Evolutionary conservation across 257 asterid species (phyloP), one percentile per base, ranked within the genome.

Genomic region (Solanum ossicruentum): DNA sequence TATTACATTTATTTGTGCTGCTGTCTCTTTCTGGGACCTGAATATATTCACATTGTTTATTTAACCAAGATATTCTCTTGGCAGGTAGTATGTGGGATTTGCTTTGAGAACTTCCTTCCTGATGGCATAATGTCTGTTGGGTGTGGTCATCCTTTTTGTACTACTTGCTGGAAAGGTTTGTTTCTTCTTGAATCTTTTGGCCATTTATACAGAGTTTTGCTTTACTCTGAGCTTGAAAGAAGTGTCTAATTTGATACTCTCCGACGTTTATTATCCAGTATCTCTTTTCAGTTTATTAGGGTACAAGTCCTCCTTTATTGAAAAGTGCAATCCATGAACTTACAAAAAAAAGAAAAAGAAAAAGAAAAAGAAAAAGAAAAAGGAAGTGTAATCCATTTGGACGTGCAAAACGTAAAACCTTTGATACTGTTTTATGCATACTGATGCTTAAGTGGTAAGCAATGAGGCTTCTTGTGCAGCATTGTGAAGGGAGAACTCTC

Each of bases 141-240:
- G 9, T 96, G 99, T 77, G 90, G 92, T 84, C 99, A 96, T 91
- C 95, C 91, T 81, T 96, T 91, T 86, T 96, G 98, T 84, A 91
- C 84, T 54, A 86, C 90, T 39, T 96, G 99, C 90, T 96, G 98
- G 99, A 89, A 86, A 92, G 96, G 97, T 89, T 86, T 86, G 90
- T 86, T 83, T 52, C 81, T 57, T 85, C 82, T 49, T 45, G 28
- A 55, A 78, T 63, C 82, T 78, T 69, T 78, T 78, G 65, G 47
- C 65, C 65, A 41, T 36, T 36, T 16, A 26, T 16, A 17, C 26
- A 51, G 51, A 23, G 23, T 26, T 51, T 28, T 77, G 26, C 23
- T 26, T 77, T 77, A 17, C 63, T 49, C 61, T 77, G 63, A 23
- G 26, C 6, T 77, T 77, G 82, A 49, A 51, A 26, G 39, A 15